These are phyloP conservation scores for Fusarium floridanum DNA, from an alignment of 2,329 filamentous ascomycete species.

Conservation along the genomic window DNA sequence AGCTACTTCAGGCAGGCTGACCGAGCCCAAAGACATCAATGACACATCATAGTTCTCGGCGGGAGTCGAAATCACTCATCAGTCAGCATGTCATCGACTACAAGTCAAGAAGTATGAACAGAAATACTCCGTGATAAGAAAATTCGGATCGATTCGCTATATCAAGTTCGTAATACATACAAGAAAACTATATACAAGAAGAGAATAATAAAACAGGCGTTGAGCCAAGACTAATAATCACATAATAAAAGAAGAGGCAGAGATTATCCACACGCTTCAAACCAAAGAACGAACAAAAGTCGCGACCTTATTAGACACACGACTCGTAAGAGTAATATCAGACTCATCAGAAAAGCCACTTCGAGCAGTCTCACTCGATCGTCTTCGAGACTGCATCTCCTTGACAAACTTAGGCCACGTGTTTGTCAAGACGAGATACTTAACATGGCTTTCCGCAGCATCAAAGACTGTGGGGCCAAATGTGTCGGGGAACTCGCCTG, in stretches of 20 bases:
- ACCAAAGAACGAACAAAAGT: constrained; percentile 1
- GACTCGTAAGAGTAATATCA: constrained; percentile 1
- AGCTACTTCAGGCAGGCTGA: background rate
- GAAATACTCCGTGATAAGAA: background rate
- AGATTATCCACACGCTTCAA: background rate
- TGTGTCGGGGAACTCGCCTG: constrained; percentile 58
- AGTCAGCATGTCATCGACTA: background rate
- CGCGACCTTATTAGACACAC: background rate
- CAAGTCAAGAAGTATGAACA: too few relatives aligned
- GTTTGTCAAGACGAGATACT: constrained; percentile 76
- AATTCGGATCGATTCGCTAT: too few relatives aligned
- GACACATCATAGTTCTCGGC: background rate
- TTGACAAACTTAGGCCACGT: constrained; percentile 73
- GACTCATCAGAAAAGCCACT: constrained; percentile 5
- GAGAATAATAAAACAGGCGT: background rate
- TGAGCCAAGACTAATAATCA: background rate
- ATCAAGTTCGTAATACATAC: background rate
- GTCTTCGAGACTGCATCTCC: constrained; percentile 41
- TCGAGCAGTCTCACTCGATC: constrained; percentile 12
- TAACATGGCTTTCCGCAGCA: constrained; percentile 69
- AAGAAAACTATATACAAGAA: background rate
- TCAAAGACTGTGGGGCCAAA: constrained; percentile 71
- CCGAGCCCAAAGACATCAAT: background rate
- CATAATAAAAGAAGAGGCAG: background rate
- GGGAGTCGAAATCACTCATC: background rate